A percentile compares a stretch with the other conserved stretches of the same genome.
Evolutionary conservation across 768 basidiomycete species (phyloP).

Genomic region (Trametes cingulata): DNA sequence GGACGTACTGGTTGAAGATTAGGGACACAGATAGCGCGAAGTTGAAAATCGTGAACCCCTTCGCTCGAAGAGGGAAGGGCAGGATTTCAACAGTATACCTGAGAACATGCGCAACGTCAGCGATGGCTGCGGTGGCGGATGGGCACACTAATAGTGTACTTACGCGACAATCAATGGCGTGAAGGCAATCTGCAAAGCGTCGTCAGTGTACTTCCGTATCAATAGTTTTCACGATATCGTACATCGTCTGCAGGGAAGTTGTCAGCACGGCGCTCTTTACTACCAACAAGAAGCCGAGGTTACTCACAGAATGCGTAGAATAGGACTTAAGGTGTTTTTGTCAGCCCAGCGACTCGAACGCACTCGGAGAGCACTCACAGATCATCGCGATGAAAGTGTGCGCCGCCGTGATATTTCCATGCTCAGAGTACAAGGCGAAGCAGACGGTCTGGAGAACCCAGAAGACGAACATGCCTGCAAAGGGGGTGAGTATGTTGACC

Average conservation of each 20-base stretch:
- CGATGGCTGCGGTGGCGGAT: too few species aligned
- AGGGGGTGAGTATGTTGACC: constrained; percentile 22
- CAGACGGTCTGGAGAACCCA: constrained; percentile 42
- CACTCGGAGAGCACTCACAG: constrained; percentile 31
- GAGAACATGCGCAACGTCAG: not conserved
- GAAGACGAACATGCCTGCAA: constrained; percentile 39
- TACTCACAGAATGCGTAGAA: constrained; percentile 41
- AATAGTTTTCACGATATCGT: constrained; percentile 22
- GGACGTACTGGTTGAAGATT: constrained; percentile 45
- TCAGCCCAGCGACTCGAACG: not conserved
- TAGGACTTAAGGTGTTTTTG: constrained; percentile 30
- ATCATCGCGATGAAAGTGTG: constrained; percentile 50
- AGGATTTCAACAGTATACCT: constrained; percentile 54
- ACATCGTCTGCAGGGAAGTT: constrained; percentile 28
- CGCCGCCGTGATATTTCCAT: constrained; percentile 32
- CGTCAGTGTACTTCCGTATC: not conserved
- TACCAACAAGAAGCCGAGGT: not conserved
- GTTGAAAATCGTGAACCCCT: constrained; percentile 49
- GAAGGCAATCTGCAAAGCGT: constrained; percentile 21
- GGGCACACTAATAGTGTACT: too few species aligned
- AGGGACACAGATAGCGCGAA: constrained; percentile 46
- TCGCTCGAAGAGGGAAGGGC: constrained; percentile 50
- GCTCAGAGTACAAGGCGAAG: constrained; percentile 34
- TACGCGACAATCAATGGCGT: constrained; percentile 27
- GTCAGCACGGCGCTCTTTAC: too few species aligned